Conservation (phyloP, 768 basidiomycete genomes). For the Termitomyces sp. region DNA sequence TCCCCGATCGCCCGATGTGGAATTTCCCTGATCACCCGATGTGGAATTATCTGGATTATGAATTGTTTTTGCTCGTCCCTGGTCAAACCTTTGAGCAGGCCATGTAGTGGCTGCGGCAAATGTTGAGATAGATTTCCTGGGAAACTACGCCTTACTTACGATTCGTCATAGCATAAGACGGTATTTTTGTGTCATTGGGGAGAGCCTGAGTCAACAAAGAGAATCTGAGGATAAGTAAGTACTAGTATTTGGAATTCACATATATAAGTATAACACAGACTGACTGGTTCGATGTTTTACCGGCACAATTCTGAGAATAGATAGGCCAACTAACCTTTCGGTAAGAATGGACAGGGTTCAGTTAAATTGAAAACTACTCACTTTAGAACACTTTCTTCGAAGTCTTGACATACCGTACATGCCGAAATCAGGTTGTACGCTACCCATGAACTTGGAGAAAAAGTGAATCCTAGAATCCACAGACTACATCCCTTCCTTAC, state of each 20-base stretch:
- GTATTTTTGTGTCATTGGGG: constrained; percentile 25
- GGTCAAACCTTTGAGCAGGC: constrained; percentile 20
- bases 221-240: constrained; percentile 18
- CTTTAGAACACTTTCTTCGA: constrained; percentile 18
- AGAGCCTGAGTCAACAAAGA: constrained; percentile 32
- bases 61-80: constrained; percentile 21
- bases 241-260: not conserved
- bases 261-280: not conserved
- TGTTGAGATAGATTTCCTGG: constrained; percentile 4
- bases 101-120: constrained; percentile 29
- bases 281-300: constrained; percentile 3
- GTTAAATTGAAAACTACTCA: constrained; percentile 16
- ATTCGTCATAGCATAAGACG: constrained; percentile 38
- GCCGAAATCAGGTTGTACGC: constrained; percentile 51
- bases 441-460: constrained; percentile 41
- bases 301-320: constrained; percentile 5
- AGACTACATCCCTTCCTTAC: constrained; percentile 17
- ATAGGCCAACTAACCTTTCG: constrained; percentile 1
- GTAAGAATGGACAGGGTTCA: not conserved
- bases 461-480: not conserved
- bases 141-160: constrained; percentile 27
- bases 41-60: constrained; percentile 18
- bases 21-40: no score
- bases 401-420: constrained; percentile 43
- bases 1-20: constrained; percentile 3